Evolutionary conservation across 1,284 basidiomycete genomes (phyloP).

Genomic region (Ustilago sp.): DNA sequence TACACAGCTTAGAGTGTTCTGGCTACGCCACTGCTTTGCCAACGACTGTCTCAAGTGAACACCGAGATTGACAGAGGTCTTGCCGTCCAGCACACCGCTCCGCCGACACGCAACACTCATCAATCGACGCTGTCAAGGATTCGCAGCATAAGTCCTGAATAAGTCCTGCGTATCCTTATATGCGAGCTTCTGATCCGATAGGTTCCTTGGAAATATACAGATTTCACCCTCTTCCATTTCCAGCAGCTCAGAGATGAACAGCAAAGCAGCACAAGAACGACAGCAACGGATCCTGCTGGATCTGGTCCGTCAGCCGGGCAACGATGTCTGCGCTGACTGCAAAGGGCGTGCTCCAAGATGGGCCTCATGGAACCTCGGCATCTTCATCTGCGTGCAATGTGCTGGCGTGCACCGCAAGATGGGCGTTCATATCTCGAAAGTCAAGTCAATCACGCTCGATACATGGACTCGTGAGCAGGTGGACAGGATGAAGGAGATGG

Average conservation of each 20-base stretch:
- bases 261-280: conserved; percentile 73
- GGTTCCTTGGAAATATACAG: background rate
- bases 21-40: too few species aligned
- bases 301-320: conserved; percentile 78
- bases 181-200: background rate
- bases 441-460: conserved; percentile 85
- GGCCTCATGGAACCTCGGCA: conserved; percentile 79
- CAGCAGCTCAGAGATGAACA: conserved; percentile 47
- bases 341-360: conserved; percentile 80
- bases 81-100: too few species aligned
- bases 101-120: too few species aligned
- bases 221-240: background rate
- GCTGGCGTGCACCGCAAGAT: conserved; percentile 89
- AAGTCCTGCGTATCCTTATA: background rate
- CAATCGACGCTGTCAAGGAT: too few species aligned
- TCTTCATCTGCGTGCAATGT: conserved; percentile 76
- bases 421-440: conserved; percentile 75
- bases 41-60: too few species aligned
- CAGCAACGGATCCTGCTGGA: conserved; percentile 79
- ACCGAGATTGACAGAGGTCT: too few species aligned
- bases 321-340: conserved; percentile 87
- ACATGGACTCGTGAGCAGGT: conserved; percentile 86
- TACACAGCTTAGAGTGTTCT: too few species aligned
- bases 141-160: too few species aligned
- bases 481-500: conserved; percentile 79